phyloP scores from a whole-genome alignment of 257 asterid species.

The Knoxia roxburghii region DNA sequence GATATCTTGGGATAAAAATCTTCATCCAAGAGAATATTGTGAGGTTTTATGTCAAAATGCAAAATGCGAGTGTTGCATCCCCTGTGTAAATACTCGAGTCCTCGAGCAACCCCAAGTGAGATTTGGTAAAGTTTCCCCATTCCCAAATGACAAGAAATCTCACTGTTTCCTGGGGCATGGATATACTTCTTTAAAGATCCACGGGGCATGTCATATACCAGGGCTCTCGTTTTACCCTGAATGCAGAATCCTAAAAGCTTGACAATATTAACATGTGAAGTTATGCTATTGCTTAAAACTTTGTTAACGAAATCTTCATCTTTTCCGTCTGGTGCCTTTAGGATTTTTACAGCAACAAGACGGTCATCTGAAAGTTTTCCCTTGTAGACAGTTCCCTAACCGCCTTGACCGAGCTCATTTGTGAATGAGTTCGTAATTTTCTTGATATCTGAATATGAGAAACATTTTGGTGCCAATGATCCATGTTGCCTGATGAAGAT shows the following conservation, averaged over 20 bases:
- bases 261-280: slow-evolving; percentile 9
- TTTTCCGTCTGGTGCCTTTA: slow-evolving; percentile 11
- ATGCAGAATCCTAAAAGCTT: slow-evolving; percentile 1
- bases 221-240: slow-evolving; percentile 8
- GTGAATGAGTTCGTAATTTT: slow-evolving; percentile 14
- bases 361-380: slow-evolving; percentile 16
- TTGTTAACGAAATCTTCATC: slow-evolving; percentile 2
- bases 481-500: neutral
- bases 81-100: neutral
- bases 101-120: slow-evolving; percentile 2
- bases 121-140: slow-evolving; percentile 11
- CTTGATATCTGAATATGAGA: slow-evolving; percentile 9
- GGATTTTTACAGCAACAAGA: slow-evolving; percentile 27
- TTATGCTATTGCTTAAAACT: neutral
- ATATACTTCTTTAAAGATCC: slow-evolving; percentile 5
- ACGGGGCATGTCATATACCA: slow-evolving; percentile 2
- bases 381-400: slow-evolving; percentile 23
- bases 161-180: neutral
- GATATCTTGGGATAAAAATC: slow-evolving; percentile 26
- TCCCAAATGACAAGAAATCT: neutral
- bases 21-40: slow-evolving; percentile 28
- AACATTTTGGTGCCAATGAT: slow-evolving; percentile 12
- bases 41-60: slow-evolving; percentile 30
- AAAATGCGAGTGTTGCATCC: slow-evolving; percentile 2
- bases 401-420: slow-evolving; percentile 27